Base-by-base conservation (phyloP, 108 stramenopile genomes). In the Pseudonitzschia delicatissima region DNA sequence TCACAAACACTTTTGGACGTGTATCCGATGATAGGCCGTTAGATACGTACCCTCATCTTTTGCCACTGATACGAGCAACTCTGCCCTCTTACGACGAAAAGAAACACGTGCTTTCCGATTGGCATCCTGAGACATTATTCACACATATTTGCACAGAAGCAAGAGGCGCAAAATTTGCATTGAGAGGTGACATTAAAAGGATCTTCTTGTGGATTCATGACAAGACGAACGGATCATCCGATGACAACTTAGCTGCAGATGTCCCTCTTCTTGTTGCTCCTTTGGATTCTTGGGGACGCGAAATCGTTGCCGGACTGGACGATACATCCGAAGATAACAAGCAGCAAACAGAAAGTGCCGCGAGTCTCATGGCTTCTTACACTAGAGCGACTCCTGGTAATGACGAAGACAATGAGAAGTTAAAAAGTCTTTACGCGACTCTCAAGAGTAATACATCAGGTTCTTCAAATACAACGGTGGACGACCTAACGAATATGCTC, bases 111-210 rank as follows among this genome's bases (percentile, higher is more conserved):
- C 47, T 81, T 15, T 79, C 83, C 26, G 88, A 90, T 50, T 93
- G 88, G 88, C 77, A 88, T 63, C 88, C 92, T 5, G 92, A 93
- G 59, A 78, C 85, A 20, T 68, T 90, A 42, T 62, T 93, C 15
- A 86, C 88, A 5, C 73, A 66, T 59, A 51, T 90, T 47, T 88
- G 82, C 45, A 83, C 79, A 6, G 84, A 87, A 31, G 69, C 65
- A 37, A 61, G 71, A 62, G 91, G 91, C 15, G 74, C 76, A 11
- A 77, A 82, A 20, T 39, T 62, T 18, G 85, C 88, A 5, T 68
- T 89, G 34, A 51, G 69, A 18, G 67, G 66, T 29, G 53, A 72
- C 29, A 74, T 87, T 1, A 50, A 59, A 35, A 58, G 68, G 33
- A 53, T 86, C 9, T 74, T 85, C 7, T 20, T 59, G 25, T 88